Percentiles rank a stretch among this genome's conserved stretches.
Evolutionary conservation across 2,329 filamentous ascomycete species (phyloP).

Genomic region (Gaeumannomyces tritici): DNA sequence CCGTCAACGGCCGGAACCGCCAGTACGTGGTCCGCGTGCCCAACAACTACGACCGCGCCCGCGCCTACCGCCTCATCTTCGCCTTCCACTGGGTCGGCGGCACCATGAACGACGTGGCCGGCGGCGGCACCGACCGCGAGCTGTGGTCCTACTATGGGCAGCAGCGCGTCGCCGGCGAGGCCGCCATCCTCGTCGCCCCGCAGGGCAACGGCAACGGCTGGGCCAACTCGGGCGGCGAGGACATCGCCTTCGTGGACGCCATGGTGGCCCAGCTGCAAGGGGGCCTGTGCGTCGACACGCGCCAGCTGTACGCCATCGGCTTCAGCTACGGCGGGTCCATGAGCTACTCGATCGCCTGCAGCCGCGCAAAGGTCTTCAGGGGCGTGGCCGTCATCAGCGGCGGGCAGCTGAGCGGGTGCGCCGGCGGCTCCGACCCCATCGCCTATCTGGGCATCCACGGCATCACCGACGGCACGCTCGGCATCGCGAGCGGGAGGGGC

Average conservation of each 20-base stretch:
- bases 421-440: neutral
- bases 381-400: slow-evolving; percentile 11
- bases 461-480: slow-evolving; percentile 19
- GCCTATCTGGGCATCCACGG: slow-evolving; percentile 3
- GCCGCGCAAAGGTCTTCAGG: slow-evolving; percentile 25
- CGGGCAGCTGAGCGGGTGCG: slow-evolving; percentile 1
- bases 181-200: slow-evolving; percentile 31
- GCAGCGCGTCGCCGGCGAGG: slow-evolving; percentile 18
- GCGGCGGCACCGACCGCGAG: slow-evolving; percentile 13
- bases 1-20: neutral
- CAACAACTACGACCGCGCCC: slow-evolving; percentile 23
- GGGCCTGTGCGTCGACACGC: slow-evolving; percentile 30
- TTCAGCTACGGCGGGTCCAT: slow-evolving; percentile 34
- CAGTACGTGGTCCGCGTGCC: neutral
- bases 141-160: slow-evolving; percentile 27
- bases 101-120: slow-evolving; percentile 25
- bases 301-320: slow-evolving; percentile 29
- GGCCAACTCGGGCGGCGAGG: slow-evolving; percentile 29
- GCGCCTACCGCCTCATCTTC: slow-evolving; percentile 30
- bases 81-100: slow-evolving; percentile 29
- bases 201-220: slow-evolving; percentile 31
- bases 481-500: slow-evolving; percentile 18
- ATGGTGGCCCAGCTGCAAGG: slow-evolving; percentile 25
- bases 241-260: slow-evolving; percentile 27
- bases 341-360: slow-evolving; percentile 30